Percentiles rank a stretch among this genome's conserved stretches.
Conservation (phyloP, 1,284 basidiomycete species). For the Melampsora larici-populina region DNA sequence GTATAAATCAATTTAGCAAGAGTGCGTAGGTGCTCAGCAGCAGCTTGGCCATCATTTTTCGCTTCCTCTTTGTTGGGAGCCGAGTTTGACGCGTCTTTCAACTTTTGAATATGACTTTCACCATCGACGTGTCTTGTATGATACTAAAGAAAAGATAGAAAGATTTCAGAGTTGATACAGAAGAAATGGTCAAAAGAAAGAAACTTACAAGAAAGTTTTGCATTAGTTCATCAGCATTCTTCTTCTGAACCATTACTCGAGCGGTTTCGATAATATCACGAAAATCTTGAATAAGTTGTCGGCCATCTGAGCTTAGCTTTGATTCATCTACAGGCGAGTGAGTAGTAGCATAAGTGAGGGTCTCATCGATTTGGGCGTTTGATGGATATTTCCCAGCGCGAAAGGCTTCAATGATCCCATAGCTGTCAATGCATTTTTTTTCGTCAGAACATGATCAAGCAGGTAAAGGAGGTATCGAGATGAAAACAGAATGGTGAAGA, state of each 20-base stretch:
- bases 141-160: conserved; percentile 5
- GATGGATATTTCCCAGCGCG: conserved; percentile 72
- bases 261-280: conserved; percentile 68
- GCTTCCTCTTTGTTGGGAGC: conserved; percentile 38
- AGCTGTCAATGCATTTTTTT: conserved; percentile 50
- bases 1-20: conserved; percentile 72
- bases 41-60: conserved; percentile 52
- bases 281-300: conserved; percentile 69
- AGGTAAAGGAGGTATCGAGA: neutral
- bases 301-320: conserved; percentile 72
- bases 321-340: conserved; percentile 66
- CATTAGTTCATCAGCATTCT: conserved; percentile 84
- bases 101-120: conserved; percentile 36
- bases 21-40: conserved; percentile 77
- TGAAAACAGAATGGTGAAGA: neutral
- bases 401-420: conserved; percentile 73
- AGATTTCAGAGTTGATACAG: neutral
- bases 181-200: neutral
- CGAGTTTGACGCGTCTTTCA: conserved; percentile 33
- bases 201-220: conserved; percentile 60
- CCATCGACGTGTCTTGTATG: conserved; percentile 38
- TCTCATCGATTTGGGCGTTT: conserved; percentile 72
- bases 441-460: neutral
- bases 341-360: conserved; percentile 66
- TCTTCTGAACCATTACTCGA: conserved; percentile 67